A percentile compares a stretch with the other conserved stretches of the same genome.
These are phyloP conservation scores for Mortierella sp. DNA, from an alignment of 371 early-diverging fungal species.

Conservation along the genomic window DNA sequence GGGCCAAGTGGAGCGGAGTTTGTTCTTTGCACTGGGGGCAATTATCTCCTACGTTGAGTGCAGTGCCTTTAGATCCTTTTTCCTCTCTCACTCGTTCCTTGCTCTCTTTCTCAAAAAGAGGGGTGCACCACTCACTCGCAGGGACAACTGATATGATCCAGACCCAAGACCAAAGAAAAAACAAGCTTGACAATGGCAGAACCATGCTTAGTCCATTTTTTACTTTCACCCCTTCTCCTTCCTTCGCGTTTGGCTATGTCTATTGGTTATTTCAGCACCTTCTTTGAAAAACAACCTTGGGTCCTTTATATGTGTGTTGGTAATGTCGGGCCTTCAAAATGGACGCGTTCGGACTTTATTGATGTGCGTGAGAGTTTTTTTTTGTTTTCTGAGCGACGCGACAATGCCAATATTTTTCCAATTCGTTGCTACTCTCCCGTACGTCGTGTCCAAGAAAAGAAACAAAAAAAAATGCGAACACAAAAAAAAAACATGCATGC, in stretches of 20 bases:
- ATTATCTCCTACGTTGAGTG: not conserved
- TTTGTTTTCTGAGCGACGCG: not conserved
- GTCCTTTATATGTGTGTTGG: no score
- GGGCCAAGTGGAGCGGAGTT: not conserved
- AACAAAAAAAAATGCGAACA: not conserved
- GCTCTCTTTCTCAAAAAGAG: not conserved
- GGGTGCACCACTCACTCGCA: not conserved
- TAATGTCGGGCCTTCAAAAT: not conserved
- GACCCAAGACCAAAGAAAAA: not conserved
- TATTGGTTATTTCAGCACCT: not conserved
- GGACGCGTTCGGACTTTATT: not conserved
- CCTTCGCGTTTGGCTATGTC: not conserved
- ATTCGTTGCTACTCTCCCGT: not conserved
- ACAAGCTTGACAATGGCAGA: not conserved
- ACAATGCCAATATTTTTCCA: not conserved
- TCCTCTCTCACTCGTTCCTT: not conserved
- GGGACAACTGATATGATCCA: not conserved
- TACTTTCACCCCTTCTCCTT: not conserved
- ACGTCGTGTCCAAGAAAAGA: not conserved
- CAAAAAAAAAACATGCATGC: not conserved
- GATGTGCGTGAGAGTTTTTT: not conserved
- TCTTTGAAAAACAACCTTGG: not conserved
- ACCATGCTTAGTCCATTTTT: not conserved
- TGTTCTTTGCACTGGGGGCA: no score
- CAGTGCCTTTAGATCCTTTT: not conserved